A percentile compares a stretch with the other conserved stretches of the same genome.
Evolutionary conservation across 2,329 filamentous ascomycete species (phyloP).

Genomic region (Neoascochyta sp.): DNA sequence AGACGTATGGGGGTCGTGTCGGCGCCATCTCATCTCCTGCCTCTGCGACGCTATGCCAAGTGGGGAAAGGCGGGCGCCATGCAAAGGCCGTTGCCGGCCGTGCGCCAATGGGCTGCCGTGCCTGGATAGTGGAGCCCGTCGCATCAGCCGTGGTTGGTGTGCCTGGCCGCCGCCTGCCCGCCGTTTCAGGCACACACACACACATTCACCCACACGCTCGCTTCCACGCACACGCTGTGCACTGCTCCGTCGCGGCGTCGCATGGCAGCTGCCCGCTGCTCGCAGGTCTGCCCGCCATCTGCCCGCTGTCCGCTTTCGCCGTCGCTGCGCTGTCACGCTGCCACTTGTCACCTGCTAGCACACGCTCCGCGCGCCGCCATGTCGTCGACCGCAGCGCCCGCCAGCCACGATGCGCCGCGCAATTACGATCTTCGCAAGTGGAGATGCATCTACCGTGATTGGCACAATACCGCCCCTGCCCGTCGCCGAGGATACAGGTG

Average conservation of each 20-base stretch:
- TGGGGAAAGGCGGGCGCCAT: slow-evolving; percentile 13
- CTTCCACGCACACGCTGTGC: slow-evolving; percentile 18
- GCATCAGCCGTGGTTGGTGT: slow-evolving; percentile 26
- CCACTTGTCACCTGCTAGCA: slow-evolving; percentile 1
- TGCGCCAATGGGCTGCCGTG: slow-evolving; percentile 23
- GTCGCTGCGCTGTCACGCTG: no score
- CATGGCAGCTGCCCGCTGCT: slow-evolving; percentile 5
- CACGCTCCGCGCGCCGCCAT: slow-evolving; percentile 1
- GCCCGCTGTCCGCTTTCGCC: slow-evolving; percentile 2
- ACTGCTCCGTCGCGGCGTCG: slow-evolving; percentile 13
- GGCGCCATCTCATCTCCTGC: slow-evolving; percentile 25
- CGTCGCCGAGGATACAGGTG: slow-evolving; percentile 19
- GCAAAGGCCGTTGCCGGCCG: slow-evolving; percentile 24
- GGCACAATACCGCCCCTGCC: slow-evolving; percentile 10
- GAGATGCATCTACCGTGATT: slow-evolving; percentile 13
- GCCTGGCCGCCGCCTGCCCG: slow-evolving; percentile 24
- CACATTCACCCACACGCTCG: slow-evolving; percentile 8
- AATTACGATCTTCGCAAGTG: slow-evolving; percentile 29
- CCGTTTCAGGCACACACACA: slow-evolving; percentile 12
- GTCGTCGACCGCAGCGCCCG: slow-evolving; percentile 2
- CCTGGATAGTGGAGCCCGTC: slow-evolving; percentile 12
- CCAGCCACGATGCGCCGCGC: slow-evolving; percentile 17
- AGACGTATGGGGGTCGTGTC: slow-evolving; percentile 14
- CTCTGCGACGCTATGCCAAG: slow-evolving; percentile 6
- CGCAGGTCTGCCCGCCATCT: slow-evolving; percentile 1